Percentiles rank a stretch among this genome's conserved stretches.
Evolutionary conservation across 1,139 yeast genomes (phyloP).

Genomic region (Geotrichum cucujoidarum): DNA sequence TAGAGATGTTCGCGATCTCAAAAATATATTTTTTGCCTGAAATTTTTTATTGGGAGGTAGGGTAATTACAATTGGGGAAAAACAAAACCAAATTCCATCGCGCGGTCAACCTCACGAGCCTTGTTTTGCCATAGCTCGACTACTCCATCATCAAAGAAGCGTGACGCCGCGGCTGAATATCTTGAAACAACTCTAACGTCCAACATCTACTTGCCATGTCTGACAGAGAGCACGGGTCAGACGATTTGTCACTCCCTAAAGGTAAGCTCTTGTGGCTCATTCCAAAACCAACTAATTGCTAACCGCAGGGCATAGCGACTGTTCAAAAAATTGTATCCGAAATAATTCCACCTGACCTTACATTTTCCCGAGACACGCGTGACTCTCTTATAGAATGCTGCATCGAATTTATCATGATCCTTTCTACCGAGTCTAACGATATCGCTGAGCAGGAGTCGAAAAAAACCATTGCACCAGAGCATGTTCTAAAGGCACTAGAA

Average conservation of each 20-base stretch:
- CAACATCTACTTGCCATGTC: slow-evolving; percentile 14
- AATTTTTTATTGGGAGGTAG: slow-evolving; percentile 9
- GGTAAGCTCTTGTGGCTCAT: slow-evolving; percentile 4
- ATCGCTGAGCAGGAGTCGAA: slow-evolving; percentile 95
- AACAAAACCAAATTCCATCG: not conserved
- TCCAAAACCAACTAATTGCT: not conserved
- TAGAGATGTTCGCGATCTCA: no score
- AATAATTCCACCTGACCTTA: slow-evolving; percentile 77
- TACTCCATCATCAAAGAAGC: no score
- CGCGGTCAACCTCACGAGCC: no score
- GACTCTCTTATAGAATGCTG: slow-evolving; percentile 96
- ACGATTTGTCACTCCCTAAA: slow-evolving; percentile 17
- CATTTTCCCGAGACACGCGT: slow-evolving; percentile 88
- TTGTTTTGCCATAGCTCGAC: no score
- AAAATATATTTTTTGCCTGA: not conserved
- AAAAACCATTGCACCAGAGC: slow-evolving; percentile 95
- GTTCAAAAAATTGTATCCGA: slow-evolving; percentile 93
- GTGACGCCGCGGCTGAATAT: no score
- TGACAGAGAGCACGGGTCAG: slow-evolving; percentile 19
- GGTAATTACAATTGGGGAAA: not conserved
- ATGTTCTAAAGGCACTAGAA: slow-evolving; percentile 82
- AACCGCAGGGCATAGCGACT: slow-evolving; percentile 60
- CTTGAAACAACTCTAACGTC: no score
- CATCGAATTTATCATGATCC: slow-evolving; percentile 90
- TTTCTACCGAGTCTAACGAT: slow-evolving; percentile 90